phyloP scores from a whole-genome alignment of 345 rosid species.

The Populus simonii region DNA sequence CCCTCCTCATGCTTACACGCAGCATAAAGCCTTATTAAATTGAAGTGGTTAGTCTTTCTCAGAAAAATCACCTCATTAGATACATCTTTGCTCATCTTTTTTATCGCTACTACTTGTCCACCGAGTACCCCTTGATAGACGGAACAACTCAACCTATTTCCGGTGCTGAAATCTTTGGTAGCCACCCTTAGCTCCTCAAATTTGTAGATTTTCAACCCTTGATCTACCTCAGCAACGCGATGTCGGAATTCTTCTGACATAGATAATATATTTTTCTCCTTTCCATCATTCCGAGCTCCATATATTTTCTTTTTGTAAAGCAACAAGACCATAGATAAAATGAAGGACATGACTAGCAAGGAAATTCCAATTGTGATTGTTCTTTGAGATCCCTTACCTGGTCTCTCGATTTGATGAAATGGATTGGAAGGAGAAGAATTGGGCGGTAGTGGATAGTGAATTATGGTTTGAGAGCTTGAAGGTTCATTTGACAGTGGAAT shows the following conservation, averaged over 20 bases:
- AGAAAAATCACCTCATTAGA: conserved; percentile 40
- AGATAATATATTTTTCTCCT: conserved; percentile 2
- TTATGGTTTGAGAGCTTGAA: conserved; percentile 27
- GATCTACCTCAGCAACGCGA: conserved; percentile 22
- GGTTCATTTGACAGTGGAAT: conserved; percentile 49
- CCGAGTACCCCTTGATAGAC: conserved; percentile 28
- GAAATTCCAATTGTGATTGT: not conserved
- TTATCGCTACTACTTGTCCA: conserved; percentile 31
- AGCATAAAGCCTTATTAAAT: conserved; percentile 37
- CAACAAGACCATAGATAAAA: not conserved
- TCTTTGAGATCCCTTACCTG: not conserved
- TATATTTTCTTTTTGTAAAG: not conserved
- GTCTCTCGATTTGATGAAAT: not conserved
- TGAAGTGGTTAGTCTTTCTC: conserved; percentile 41
- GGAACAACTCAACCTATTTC: conserved; percentile 24
- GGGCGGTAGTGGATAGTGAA: conserved; percentile 21
- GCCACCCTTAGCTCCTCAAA: conserved; percentile 35
- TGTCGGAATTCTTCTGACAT: conserved; percentile 16
- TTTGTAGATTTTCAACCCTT: conserved; percentile 34
- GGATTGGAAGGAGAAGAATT: conserved; percentile 1
- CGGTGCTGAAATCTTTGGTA: conserved; percentile 31
- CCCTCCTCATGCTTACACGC: conserved; percentile 29
- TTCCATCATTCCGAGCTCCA: not conserved
- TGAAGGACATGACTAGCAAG: not conserved
- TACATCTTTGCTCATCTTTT: conserved; percentile 31